phyloP scores from a whole-genome alignment of 2,329 filamentous ascomycete species.

The Akanthomyces lecanii region DNA sequence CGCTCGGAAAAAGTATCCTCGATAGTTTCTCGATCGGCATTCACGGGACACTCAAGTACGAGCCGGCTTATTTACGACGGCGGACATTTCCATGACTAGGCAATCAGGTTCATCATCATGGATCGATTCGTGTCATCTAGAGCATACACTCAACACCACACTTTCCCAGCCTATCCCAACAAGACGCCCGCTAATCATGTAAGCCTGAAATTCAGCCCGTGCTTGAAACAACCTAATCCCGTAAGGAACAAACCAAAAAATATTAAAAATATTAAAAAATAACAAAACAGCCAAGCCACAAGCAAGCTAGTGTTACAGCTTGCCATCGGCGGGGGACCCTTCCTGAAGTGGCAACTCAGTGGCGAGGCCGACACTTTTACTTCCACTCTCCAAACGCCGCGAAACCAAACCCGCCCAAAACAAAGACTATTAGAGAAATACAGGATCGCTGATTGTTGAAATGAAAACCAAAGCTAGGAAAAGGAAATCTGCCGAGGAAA shows the following conservation, averaged over 20 bases:
- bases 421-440: not conserved
- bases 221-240: not conserved
- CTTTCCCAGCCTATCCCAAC: not conserved
- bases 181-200: slow-evolving; percentile 15
- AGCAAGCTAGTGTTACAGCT: not conserved
- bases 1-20: not conserved
- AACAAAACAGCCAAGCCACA: not conserved
- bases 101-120: not conserved
- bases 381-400: not conserved
- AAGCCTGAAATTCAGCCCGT: not conserved
- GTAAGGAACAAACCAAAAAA: not conserved
- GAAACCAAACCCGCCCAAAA: not conserved
- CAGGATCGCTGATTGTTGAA: no score
- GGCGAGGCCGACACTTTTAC: not conserved
- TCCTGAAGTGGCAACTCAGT: not conserved
- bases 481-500: not conserved
- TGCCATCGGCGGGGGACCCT: not conserved
- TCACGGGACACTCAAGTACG: not conserved
- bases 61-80: not conserved
- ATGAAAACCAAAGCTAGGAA: not conserved
- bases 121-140: not conserved
- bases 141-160: not conserved
- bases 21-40: not conserved
- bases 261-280: not conserved
- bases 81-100: not conserved